Percentiles rank a stretch among this genome's conserved stretches.
Evolutionary conservation across 2,329 filamentous ascomycete species (phyloP).

Genomic region (Fusarium sp.): DNA sequence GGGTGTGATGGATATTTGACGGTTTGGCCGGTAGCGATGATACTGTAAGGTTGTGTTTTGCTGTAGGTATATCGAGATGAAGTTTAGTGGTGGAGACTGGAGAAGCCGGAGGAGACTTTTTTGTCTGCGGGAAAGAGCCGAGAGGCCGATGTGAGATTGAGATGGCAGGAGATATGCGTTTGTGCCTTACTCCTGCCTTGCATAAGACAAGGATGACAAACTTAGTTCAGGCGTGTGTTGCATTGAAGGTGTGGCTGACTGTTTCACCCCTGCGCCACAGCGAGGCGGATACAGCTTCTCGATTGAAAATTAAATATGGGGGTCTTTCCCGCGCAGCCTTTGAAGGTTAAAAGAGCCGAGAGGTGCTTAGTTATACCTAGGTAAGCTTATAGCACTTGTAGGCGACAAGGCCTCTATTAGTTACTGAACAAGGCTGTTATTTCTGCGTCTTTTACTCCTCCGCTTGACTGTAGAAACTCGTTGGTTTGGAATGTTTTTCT

Average conservation of each 20-base stretch:
- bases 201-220: background rate
- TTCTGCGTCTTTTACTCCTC: slow-evolving; percentile 17
- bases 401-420: background rate
- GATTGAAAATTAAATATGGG: background rate
- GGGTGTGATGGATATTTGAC: background rate
- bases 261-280: slow-evolving; percentile 7
- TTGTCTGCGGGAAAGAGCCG: background rate
- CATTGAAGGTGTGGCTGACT: background rate
- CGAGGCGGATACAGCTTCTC: background rate
- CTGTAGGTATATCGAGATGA: background rate
- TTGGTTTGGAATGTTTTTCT: background rate
- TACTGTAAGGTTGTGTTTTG: background rate
- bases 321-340: background rate
- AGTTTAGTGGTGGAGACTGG: background rate
- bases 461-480: background rate
- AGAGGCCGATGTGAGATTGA: background rate
- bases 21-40: background rate
- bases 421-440: background rate
- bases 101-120: too few relatives aligned
- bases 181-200: background rate
- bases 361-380: too few relatives aligned
- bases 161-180: background rate
- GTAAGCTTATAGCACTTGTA: too few relatives aligned
- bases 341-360: slow-evolving; percentile 17
- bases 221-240: too few relatives aligned